Evolutionary conservation across 2,329 filamentous ascomycete genomes (phyloP), one percentile per base, ranked within the genome.

Genomic region (Bipolaris gigantea): DNA sequence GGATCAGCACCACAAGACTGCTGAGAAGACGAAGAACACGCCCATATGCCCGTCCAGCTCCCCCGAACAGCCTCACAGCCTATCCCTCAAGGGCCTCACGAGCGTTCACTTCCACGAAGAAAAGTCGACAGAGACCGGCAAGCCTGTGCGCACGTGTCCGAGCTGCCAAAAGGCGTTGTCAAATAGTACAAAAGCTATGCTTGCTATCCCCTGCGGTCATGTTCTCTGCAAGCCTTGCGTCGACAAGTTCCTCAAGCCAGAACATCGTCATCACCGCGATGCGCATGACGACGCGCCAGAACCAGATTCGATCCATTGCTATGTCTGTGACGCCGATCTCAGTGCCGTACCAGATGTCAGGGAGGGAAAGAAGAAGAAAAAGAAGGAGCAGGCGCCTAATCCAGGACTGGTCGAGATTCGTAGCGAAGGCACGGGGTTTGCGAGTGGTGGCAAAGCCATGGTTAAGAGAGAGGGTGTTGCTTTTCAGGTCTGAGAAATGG

Each of bases 381-480:
- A 81, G 43, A 75, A 77, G 38, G 84, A 84, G 62, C 81, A 85
- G 33, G 84, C 79, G 48, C 81, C 88, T 33, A 85, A 81, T 55
- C 84, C 87, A 0, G 92, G 92, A 0, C 70, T 97, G 32, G 87
- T 97, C 3, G 85, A 89, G 67, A 83, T 97, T 44, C 86, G 84
- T 62, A 90, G 88, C 33, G 93, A 97, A 65, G 93, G 93, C 0
- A 97, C 93, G 0, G 93, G 93, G 0, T 97, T 96, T 74, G 92
- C 93, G 4, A 89, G 90, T 4, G 87, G 88, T n/a, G 93, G 94
- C 2, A 83, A 84, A 47, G 96, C 89, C 68, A 84, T 89, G 64
- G 91, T 95, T 15, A 89, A 89, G 75, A 94, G 87, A 72, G 77
- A 83, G 3, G 88, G 89, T 0, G 85, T 95, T 16, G 88, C 87